A percentile compares a stretch with the other conserved stretches of the same genome.
Conservation (phyloP, 2,329 filamentous ascomycete species). For the Arthrobotrys megalospora region DNA sequence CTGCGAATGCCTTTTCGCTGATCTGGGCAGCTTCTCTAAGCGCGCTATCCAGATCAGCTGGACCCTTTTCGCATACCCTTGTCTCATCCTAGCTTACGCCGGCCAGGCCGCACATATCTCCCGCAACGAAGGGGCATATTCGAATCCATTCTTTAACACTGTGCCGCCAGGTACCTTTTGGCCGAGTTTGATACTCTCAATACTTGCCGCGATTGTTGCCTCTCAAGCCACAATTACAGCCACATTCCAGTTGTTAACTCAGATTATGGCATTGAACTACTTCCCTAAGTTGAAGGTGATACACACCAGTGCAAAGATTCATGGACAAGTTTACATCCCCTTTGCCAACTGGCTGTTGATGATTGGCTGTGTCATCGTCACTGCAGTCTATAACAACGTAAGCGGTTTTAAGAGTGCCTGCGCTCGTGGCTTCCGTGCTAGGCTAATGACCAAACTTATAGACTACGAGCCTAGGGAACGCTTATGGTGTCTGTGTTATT, state of each 20-base stretch:
- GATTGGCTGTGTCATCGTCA: constrained; percentile 81
- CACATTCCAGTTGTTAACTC: constrained; percentile 79
- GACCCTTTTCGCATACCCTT: constrained; percentile 79
- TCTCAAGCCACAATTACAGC: constrained; percentile 85
- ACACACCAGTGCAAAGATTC: constrained; percentile 79
- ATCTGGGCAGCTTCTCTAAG: constrained; percentile 80
- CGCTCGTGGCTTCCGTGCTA: constrained; percentile 52
- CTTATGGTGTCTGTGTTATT: constrained; percentile 85
- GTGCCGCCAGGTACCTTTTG: constrained; percentile 79
- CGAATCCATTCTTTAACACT: constrained; percentile 82
- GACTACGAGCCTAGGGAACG: constrained; percentile 79
- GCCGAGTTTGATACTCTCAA: constrained; percentile 77
- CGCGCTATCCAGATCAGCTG: constrained; percentile 81
- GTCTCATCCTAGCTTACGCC: constrained; percentile 77
- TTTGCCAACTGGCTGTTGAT: constrained; percentile 83
- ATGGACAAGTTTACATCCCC: constrained; percentile 83
- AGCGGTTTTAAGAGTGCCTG: constrained; percentile 63
- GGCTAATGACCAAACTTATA: constrained; percentile 63
- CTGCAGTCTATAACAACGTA: constrained; percentile 80
- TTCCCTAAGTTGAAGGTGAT: constrained; percentile 82
- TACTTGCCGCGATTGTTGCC: constrained; percentile 81
- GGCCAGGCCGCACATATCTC: constrained; percentile 83
- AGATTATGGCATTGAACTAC: constrained; percentile 81
- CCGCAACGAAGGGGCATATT: constrained; percentile 73
- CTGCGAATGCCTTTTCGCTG: constrained; percentile 79